Evolutionary conservation across 306 rosid genomes (phyloP).

Genomic region (Quillaja saponaria): DNA sequence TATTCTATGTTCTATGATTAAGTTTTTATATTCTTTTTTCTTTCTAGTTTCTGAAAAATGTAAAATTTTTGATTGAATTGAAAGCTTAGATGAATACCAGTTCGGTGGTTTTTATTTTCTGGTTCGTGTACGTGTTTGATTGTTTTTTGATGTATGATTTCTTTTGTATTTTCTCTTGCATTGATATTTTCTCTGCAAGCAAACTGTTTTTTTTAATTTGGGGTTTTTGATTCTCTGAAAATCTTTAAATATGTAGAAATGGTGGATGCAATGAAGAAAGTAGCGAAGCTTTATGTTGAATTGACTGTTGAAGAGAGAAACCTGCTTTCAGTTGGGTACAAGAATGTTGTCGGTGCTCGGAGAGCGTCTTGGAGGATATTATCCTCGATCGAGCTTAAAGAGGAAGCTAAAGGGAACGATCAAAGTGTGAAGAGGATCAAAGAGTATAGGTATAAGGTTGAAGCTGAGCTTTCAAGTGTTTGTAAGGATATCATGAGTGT

Average conservation of each 20-base stretch:
- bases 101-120: neutral
- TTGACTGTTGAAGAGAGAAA: slow-evolving; percentile 60
- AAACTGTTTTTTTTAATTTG: too few relatives aligned
- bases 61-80: neutral
- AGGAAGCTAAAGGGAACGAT: slow-evolving; percentile 55
- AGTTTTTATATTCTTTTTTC: neutral
- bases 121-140: slow-evolving; percentile 1
- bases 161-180: too few relatives aligned
- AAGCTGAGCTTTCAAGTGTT: slow-evolving; percentile 50
- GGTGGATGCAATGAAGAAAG: slow-evolving; percentile 65
- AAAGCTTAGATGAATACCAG: neutral
- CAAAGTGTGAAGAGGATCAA: slow-evolving; percentile 47
- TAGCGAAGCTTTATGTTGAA: slow-evolving; percentile 61
- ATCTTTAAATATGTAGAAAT: too few relatives aligned
- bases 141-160: neutral
- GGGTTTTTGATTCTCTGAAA: too few relatives aligned
- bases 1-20: neutral
- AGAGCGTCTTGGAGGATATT: slow-evolving; percentile 69
- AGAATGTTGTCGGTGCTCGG: slow-evolving; percentile 58
- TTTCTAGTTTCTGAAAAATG: neutral
- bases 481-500: slow-evolving; percentile 55
- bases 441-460: slow-evolving; percentile 53
- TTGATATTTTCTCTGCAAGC: too few relatives aligned
- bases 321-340: slow-evolving; percentile 59
- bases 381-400: slow-evolving; percentile 59